These are phyloP conservation scores for Parastagonospora avenae DNA, from an alignment of 2,329 filamentous ascomycete genomes.

Conservation along the genomic window DNA sequence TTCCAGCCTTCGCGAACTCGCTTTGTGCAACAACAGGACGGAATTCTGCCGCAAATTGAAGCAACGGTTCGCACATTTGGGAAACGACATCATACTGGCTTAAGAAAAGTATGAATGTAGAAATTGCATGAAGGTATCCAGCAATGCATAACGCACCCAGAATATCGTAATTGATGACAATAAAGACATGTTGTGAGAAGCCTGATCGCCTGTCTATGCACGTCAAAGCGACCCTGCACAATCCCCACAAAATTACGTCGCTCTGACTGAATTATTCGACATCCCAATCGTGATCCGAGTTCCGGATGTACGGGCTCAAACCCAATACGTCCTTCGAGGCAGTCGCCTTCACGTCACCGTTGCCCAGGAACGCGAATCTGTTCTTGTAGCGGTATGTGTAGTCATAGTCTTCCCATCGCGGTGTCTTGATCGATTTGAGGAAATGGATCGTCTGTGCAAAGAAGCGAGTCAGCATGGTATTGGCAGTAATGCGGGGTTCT, in stretches of 20 bases:
- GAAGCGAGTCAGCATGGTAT: slow-evolving; percentile 29
- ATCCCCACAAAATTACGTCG: background rate
- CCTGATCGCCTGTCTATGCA: too few species aligned
- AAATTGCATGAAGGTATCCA: too few species aligned
- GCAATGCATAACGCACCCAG: too few species aligned
- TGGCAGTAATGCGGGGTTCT: slow-evolving; percentile 31
- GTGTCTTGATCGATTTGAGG: slow-evolving; percentile 47
- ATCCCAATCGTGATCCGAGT: slow-evolving; percentile 52
- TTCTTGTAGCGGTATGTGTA: slow-evolving; percentile 48
- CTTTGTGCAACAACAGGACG: background rate
- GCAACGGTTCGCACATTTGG: too few species aligned
- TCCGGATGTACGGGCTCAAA: slow-evolving; percentile 53
- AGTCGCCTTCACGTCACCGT: slow-evolving; percentile 53
- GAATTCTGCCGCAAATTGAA: background rate
- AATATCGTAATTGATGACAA: too few species aligned
- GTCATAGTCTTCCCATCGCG: slow-evolving; percentile 54
- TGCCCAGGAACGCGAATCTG: slow-evolving; percentile 38
- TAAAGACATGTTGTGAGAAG: too few species aligned
- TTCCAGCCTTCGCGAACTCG: background rate
- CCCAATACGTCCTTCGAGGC: slow-evolving; percentile 47
- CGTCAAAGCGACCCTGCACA: background rate
- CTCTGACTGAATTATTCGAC: slow-evolving; percentile 35
- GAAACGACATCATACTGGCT: too few species aligned
- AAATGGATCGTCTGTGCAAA: slow-evolving; percentile 43
- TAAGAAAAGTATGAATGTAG: too few species aligned